Percentiles rank a stretch among this genome's conserved stretches.
Conservation (phyloP, 2,329 filamentous ascomycete genomes). For the Xylariaceae sp. region DNA sequence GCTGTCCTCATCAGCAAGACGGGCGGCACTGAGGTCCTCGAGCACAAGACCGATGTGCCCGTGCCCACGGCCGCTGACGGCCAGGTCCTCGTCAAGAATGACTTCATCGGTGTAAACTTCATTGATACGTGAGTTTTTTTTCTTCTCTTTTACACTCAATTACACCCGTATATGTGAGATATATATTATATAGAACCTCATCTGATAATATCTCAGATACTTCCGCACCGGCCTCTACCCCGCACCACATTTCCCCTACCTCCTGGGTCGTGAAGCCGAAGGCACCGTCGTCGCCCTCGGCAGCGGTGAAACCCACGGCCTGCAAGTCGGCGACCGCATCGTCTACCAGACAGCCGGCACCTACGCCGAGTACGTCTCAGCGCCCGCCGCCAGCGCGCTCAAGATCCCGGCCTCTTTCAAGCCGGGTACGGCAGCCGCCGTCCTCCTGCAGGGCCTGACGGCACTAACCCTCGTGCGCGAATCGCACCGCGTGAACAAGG, state of each 20-base stretch:
- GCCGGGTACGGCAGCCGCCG: slow-evolving; percentile 60
- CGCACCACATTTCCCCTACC: slow-evolving; percentile 61
- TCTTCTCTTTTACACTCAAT: too few species aligned
- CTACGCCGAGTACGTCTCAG: slow-evolving; percentile 54
- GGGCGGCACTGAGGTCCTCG: slow-evolving; percentile 65
- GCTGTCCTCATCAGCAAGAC: slow-evolving; percentile 67
- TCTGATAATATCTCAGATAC: slow-evolving; percentile 46
- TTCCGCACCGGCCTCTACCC: slow-evolving; percentile 81
- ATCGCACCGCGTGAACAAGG: slow-evolving; percentile 66
- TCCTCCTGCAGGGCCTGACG: slow-evolving; percentile 76
- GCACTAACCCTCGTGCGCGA: slow-evolving; percentile 75
- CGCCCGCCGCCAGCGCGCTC: slow-evolving; percentile 50
- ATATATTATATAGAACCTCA: neutral
- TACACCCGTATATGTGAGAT: neutral
- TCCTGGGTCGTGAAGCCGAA: slow-evolving; percentile 73
- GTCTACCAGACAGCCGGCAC: slow-evolving; percentile 56
- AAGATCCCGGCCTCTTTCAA: slow-evolving; percentile 59
- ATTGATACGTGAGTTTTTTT: slow-evolving; percentile 63
- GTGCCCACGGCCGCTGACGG: slow-evolving; percentile 64
- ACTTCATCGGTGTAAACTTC: slow-evolving; percentile 76
- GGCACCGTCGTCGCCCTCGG: slow-evolving; percentile 64
- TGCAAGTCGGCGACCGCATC: slow-evolving; percentile 64
- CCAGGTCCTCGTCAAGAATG: slow-evolving; percentile 75
- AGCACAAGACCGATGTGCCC: slow-evolving; percentile 65
- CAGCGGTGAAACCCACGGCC: slow-evolving; percentile 45